phyloP scores from a whole-genome alignment of 176 grass and related monocot species.

The Typha latifolia region DNA sequence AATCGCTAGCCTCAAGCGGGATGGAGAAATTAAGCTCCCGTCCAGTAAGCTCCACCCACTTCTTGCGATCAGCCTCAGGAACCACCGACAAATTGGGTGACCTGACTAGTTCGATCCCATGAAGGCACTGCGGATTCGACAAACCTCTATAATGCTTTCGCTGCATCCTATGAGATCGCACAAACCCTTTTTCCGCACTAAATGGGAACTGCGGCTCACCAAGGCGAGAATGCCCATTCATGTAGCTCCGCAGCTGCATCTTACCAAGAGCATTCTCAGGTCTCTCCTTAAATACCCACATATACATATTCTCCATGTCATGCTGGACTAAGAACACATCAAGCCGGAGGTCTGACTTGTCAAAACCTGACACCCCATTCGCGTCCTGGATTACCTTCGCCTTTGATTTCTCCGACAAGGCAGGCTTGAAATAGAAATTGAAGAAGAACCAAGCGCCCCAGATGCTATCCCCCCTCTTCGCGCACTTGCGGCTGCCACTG shows the following conservation, averaged over 20 bases:
- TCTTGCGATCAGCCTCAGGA: conserved; percentile 56
- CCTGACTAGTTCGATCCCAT: conserved; percentile 64
- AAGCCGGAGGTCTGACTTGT: conserved; percentile 31
- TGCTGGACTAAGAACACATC: conserved; percentile 94
- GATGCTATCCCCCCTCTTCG: conserved; percentile 81
- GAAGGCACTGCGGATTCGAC: conserved; percentile 84
- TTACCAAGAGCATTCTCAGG: conserved; percentile 90
- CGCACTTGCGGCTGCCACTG: conserved; percentile 42
- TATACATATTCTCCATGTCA: conserved; percentile 99
- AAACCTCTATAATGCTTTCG: conserved; percentile 88
- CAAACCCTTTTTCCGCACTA: conserved; percentile 77
- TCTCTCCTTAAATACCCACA: conserved; percentile 91
- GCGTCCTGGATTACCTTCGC: conserved; percentile 25
- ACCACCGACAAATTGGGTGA: conserved; percentile 58
- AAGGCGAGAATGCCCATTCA: conserved; percentile 88
- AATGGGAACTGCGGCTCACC: conserved; percentile 89
- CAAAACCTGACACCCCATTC: conserved; percentile 42
- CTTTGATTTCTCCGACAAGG: conserved; percentile 55
- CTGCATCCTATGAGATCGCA: conserved; percentile 87
- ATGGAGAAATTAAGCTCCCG: conserved; percentile 64
- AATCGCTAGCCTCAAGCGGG: conserved; percentile 55
- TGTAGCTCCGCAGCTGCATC: conserved; percentile 96
- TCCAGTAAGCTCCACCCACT: conserved; percentile 79
- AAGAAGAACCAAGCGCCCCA: conserved; percentile 99
- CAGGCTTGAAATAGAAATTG: conserved; percentile 94